These are phyloP conservation scores for Euphorbia tirucalli DNA, from an alignment of 345 rosid species.

Conservation along the genomic window DNA sequence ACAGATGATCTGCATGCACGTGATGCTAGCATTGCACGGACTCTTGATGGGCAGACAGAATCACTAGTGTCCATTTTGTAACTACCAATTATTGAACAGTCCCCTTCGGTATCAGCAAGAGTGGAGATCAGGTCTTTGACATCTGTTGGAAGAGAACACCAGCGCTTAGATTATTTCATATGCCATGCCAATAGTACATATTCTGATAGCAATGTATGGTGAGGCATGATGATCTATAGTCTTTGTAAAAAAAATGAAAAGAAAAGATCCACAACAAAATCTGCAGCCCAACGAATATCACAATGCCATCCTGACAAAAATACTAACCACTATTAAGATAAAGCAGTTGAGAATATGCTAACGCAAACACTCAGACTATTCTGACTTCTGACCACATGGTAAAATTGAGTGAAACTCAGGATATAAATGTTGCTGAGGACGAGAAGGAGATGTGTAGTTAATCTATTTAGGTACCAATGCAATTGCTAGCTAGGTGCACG, in stretches of 20 bases:
- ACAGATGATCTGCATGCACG: slow-evolving; percentile 91
- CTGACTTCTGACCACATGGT: not conserved
- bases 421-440: too few relatives aligned
- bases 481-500: not conserved
- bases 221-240: not conserved
- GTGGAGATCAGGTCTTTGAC: slow-evolving; percentile 85
- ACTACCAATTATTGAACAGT: slow-evolving; percentile 71
- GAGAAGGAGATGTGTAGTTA: not conserved
- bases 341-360: not conserved
- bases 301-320: not conserved
- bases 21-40: slow-evolving; percentile 86
- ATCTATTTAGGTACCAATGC: not conserved
- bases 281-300: not conserved
- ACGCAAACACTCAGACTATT: not conserved
- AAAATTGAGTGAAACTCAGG: not conserved
- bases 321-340: not conserved
- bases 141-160: slow-evolving; percentile 44
- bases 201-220: not conserved
- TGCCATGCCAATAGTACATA: not conserved
- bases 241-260: not conserved
- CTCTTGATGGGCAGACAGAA: slow-evolving; percentile 89
- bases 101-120: slow-evolving; percentile 75
- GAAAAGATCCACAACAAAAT: not conserved
- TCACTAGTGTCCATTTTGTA: slow-evolving; percentile 66
- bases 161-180: slow-evolving; percentile 15